Evolutionary conservation across 331 rosid genomes (phyloP).

Genomic region (Pyrus hybrid): DNA sequence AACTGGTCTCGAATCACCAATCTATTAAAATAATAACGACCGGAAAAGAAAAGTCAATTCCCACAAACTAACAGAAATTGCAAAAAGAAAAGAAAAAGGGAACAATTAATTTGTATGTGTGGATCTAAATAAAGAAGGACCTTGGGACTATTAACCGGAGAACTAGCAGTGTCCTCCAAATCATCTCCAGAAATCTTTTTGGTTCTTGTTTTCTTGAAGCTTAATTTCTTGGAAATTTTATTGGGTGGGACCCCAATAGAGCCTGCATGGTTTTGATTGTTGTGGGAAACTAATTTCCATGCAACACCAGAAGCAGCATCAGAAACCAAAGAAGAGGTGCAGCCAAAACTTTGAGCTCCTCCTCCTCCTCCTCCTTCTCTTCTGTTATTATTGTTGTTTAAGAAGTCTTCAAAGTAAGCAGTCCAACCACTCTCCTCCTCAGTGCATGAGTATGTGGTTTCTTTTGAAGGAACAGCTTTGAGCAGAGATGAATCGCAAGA

Average conservation of each 20-base stretch:
- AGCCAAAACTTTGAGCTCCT: slow-evolving; percentile 22
- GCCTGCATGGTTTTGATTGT: not conserved
- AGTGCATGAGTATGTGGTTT: not conserved
- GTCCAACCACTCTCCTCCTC: slow-evolving; percentile 95
- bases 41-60: not conserved
- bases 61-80: not conserved
- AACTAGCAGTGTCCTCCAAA: slow-evolving; percentile 92
- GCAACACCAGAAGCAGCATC: slow-evolving; percentile 91
- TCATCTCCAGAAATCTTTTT: slow-evolving; percentile 29
- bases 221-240: slow-evolving; percentile 29
- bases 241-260: not conserved
- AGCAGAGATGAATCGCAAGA: slow-evolving; percentile 30
- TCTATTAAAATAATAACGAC: slow-evolving; percentile 21
- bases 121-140: slow-evolving; percentile 17
- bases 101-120: not conserved
- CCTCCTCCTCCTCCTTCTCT: not conserved
- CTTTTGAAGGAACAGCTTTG: slow-evolving; percentile 11
- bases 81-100: not conserved
- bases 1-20: slow-evolving; percentile 38
- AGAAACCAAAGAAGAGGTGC: slow-evolving; percentile 59
- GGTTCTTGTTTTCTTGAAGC: slow-evolving; percentile 55
- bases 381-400: slow-evolving; percentile 8
- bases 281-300: slow-evolving; percentile 35
- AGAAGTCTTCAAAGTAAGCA: slow-evolving; percentile 65
- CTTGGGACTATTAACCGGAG: slow-evolving; percentile 91